These are phyloP conservation scores for Ophiostoma novo-ulmi DNA, from an alignment of 2,329 filamentous ascomycete genomes.

Conservation along the genomic window DNA sequence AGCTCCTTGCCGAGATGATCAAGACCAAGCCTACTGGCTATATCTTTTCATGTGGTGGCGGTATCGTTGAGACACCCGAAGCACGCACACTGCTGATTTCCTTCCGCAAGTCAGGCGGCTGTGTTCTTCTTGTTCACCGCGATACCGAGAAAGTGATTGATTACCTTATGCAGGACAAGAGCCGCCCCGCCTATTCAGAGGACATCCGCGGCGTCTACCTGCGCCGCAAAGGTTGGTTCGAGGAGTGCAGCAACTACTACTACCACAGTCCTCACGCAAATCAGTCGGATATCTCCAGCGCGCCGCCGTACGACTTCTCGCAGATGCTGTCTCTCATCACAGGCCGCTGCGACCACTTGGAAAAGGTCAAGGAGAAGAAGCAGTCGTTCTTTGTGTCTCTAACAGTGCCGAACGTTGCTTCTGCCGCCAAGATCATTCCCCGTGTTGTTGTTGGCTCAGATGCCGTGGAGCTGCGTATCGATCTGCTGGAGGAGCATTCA, in stretches of 20 bases:
- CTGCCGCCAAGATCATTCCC: slow-evolving; percentile 60
- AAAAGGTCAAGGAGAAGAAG: slow-evolving; percentile 56
- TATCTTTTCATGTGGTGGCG: slow-evolving; percentile 90
- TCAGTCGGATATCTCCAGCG: slow-evolving; percentile 35
- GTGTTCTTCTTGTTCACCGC: slow-evolving; percentile 80
- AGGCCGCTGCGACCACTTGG: slow-evolving; percentile 54
- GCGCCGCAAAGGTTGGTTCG: slow-evolving; percentile 82
- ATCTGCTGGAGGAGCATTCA: slow-evolving; percentile 72
- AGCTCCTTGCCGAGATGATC: slow-evolving; percentile 67
- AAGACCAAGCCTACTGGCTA: slow-evolving; percentile 68
- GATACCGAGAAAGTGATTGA: slow-evolving; percentile 83
- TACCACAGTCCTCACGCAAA: slow-evolving; percentile 73
- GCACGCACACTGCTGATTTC: slow-evolving; percentile 69
- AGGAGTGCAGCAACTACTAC: slow-evolving; percentile 88
- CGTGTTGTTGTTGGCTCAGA: slow-evolving; percentile 78
- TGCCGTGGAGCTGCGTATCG: slow-evolving; percentile 89
- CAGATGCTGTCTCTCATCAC: slow-evolving; percentile 67
- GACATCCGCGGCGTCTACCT: slow-evolving; percentile 89
- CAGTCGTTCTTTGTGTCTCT: slow-evolving; percentile 91
- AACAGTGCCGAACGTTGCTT: slow-evolving; percentile 69
- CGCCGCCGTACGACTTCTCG: slow-evolving; percentile 61
- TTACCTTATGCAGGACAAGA: slow-evolving; percentile 83
- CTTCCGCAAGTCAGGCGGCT: slow-evolving; percentile 70
- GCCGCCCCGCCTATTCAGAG: slow-evolving; percentile 84
- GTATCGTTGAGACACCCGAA: slow-evolving; percentile 79